Conservation (phyloP, 2,329 filamentous ascomycete species). For the Diaporthe aspalathi region DNA sequence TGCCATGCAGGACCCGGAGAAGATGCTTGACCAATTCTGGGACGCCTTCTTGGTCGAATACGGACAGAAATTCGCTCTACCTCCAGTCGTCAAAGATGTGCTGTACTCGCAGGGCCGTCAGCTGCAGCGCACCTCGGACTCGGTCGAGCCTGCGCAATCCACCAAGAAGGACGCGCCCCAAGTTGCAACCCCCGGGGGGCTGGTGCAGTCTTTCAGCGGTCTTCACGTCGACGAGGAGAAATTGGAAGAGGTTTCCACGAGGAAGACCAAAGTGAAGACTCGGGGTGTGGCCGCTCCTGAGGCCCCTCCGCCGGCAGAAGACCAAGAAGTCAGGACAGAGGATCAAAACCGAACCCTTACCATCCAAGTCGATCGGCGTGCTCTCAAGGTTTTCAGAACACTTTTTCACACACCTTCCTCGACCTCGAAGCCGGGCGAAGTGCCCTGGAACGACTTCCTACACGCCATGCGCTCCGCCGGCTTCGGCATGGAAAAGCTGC, state of each 20-base stretch:
- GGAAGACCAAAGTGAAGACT: conserved; percentile 2
- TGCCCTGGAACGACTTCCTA: neutral
- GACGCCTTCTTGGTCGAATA: neutral
- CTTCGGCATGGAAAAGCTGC: conserved; percentile 24
- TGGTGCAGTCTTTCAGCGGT: neutral
- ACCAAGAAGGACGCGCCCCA: too few relatives aligned
- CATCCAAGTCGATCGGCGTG: conserved; percentile 12
- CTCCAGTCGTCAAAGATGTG: neutral
- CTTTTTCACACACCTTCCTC: neutral
- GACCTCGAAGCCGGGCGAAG: neutral
- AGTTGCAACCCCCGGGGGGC: fast-evolving
- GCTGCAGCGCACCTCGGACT: neutral
- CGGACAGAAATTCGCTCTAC: neutral
- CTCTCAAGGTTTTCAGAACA: neutral
- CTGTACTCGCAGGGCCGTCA: neutral
- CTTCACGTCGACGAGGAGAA: neutral
- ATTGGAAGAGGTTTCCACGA: fast-evolving
- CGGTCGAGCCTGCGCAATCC: neutral
- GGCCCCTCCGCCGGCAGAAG: fast-evolving
- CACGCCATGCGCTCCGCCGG: conserved; percentile 9
- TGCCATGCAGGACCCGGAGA: neutral
- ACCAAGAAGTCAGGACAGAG: neutral
- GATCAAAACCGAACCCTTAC: neutral
- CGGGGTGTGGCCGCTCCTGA: neutral
- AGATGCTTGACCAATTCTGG: neutral